phyloP scores from a whole-genome alignment of 2,329 filamentous ascomycete species.

The Ceratocystis destructans region DNA sequence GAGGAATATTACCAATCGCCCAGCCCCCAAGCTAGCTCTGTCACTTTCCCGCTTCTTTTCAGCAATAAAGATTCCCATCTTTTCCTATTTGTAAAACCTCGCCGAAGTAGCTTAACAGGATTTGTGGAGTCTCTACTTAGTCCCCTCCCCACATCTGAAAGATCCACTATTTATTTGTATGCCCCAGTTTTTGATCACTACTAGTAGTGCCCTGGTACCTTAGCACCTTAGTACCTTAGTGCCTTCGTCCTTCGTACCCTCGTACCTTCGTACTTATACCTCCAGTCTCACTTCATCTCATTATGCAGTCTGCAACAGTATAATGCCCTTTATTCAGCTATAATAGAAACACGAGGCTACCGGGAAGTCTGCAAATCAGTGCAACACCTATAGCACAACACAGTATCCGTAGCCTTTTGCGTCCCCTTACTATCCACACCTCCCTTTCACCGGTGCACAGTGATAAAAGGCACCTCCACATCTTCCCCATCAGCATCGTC shows the following conservation, averaged over 20 bases:
- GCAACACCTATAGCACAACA: neutral
- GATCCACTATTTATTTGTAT: no score
- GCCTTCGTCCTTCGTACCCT: neutral
- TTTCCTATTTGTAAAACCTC: no score
- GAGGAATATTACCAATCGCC: no score
- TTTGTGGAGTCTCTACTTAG: no score
- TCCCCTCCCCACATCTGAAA: no score
- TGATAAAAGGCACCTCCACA: conserved; percentile 93
- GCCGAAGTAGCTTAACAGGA: no score
- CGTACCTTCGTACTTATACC: neutral
- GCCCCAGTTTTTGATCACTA: no score
- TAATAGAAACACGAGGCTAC: neutral
- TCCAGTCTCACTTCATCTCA: neutral
- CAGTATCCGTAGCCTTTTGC: neutral
- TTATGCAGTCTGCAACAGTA: neutral
- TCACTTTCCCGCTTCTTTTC: no score
- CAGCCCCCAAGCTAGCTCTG: no score
- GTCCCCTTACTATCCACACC: neutral
- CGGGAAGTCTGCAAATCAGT: neutral
- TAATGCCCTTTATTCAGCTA: neutral
- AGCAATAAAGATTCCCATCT: no score
- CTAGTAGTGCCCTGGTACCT: neutral
- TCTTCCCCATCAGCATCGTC: conserved; percentile 84
- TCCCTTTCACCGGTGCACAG: conserved; percentile 42
- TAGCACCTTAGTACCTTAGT: neutral